Evolutionary conservation across 1,139 yeast species (phyloP), one percentile per base, ranked within the genome.

Genomic region (Pichia inconspicua): DNA sequence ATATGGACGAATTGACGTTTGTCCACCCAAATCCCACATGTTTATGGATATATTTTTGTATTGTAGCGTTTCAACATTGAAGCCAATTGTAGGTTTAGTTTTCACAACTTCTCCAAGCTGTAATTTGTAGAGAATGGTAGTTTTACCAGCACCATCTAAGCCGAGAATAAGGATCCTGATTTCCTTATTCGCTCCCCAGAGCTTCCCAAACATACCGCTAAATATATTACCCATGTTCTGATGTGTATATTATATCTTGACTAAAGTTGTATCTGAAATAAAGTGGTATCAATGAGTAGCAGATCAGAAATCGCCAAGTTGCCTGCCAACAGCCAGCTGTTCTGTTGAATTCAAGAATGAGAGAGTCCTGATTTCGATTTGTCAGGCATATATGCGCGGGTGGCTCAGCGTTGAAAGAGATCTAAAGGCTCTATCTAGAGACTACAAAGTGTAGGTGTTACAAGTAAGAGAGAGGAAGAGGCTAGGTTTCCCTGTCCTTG

Each of bases 131-230:
- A 92, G 74, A 52, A 92, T 90, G 11, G 98, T 92, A 43, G 98
- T 92, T 66, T 92, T 92, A 47, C 98, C 98, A 3, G 98, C 97
- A 70, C 97, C 97, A 67, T 92, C 98, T 53, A 92, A 72, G 5
- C 98, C 98, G 48, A 92, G 73, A 58, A 92, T 92, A 55, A 92
- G 77, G 50, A 92, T 89, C 58, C 98, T 78, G 62, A 90, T 84
- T 68, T 92, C 97, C 67, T 88, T 88, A 60, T 83, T 84, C 47
- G 82, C 77, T 34, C 95, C 95, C 95, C 97, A 92, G 48, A 92
- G 73, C 61, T 80, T 79, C 49, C 89, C 82, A 65, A 90, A 88
- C 61, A 92, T 79, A 54, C 84, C 81, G 65, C 96, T 88, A 69
- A 92, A 82, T 37, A 82, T 75, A 67, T 85, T 90, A 31, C 96